Evolutionary conservation across 2,329 filamentous ascomycete genomes (phyloP).

Genomic region (Torrubiellomyces zombiae): DNA sequence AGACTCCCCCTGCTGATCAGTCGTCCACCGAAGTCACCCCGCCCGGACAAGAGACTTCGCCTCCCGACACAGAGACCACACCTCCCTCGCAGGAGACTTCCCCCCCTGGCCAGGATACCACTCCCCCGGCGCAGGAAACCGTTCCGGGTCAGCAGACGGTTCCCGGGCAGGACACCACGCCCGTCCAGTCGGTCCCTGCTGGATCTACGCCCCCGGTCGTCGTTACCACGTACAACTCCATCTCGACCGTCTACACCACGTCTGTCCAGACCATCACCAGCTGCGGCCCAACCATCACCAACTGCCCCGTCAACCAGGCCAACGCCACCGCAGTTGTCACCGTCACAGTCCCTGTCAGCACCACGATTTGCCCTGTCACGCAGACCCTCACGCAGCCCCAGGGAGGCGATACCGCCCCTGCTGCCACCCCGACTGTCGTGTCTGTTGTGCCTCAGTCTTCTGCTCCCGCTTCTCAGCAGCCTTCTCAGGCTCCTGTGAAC

Average conservation of each 20-base stretch:
- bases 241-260: slow-evolving; percentile 35
- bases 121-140: slow-evolving; percentile 1
- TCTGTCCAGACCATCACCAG: slow-evolving; percentile 31
- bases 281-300: slow-evolving; percentile 25
- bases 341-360: slow-evolving; percentile 37
- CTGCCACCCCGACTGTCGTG: background rate
- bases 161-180: slow-evolving; percentile 2
- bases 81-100: slow-evolving; percentile 1
- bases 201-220: slow-evolving; percentile 5
- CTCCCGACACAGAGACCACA: background rate
- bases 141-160: slow-evolving; percentile 1
- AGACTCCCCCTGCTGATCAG: slow-evolving; percentile 6
- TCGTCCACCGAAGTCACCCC: slow-evolving; percentile 5
- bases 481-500: slow-evolving; percentile 25
- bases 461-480: slow-evolving; percentile 13
- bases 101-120: slow-evolving; percentile 3
- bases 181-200: slow-evolving; percentile 3
- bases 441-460: slow-evolving; percentile 2
- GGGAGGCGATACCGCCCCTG: background rate
- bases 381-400: slow-evolving; percentile 28
- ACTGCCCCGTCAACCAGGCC: slow-evolving; percentile 31
- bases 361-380: slow-evolving; percentile 46
- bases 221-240: slow-evolving; percentile 23
- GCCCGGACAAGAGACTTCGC: slow-evolving; percentile 2
- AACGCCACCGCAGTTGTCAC: slow-evolving; percentile 32